These are phyloP conservation scores for Litchi chinensis DNA, from an alignment of 345 rosid species.

Conservation along the genomic window DNA sequence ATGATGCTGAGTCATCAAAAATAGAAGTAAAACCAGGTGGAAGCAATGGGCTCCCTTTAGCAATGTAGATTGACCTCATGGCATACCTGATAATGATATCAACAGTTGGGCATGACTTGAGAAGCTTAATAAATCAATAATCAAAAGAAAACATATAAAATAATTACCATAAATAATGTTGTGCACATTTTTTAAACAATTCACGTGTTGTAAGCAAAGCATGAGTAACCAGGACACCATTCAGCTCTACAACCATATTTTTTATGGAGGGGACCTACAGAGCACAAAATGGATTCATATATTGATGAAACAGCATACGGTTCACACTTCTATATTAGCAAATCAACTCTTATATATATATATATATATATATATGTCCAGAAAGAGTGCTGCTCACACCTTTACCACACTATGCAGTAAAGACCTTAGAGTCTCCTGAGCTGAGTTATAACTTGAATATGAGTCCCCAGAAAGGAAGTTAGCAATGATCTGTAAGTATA, in stretches of 20 bases:
- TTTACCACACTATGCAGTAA: constrained; percentile 90
- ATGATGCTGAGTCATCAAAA: constrained; percentile 88
- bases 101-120: constrained; percentile 9
- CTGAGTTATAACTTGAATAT: constrained; percentile 82
- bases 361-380: not conserved
- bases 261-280: constrained; percentile 79
- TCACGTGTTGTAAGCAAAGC: constrained; percentile 86
- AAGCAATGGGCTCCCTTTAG: constrained; percentile 87
- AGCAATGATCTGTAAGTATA: constrained; percentile 61
- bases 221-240: constrained; percentile 89
- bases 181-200: constrained; percentile 69
- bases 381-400: constrained; percentile 43
- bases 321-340: constrained; percentile 20
- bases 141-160: constrained; percentile 13
- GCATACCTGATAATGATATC: constrained; percentile 65
- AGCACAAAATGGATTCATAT: constrained; percentile 26
- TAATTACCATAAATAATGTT: constrained; percentile 89
- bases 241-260: constrained; percentile 89
- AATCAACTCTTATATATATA: constrained; percentile 22
- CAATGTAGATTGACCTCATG: constrained; percentile 90
- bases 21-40: constrained; percentile 87
- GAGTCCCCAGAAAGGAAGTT: constrained; percentile 87
- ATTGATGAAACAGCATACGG: not conserved
- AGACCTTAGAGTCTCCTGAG: constrained; percentile 88
- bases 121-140: constrained; percentile 13